Evolutionary conservation across 495 filamentous ascomycete species (phyloP), one percentile per base, ranked within the genome.

Genomic region (Cercophora scortea): DNA sequence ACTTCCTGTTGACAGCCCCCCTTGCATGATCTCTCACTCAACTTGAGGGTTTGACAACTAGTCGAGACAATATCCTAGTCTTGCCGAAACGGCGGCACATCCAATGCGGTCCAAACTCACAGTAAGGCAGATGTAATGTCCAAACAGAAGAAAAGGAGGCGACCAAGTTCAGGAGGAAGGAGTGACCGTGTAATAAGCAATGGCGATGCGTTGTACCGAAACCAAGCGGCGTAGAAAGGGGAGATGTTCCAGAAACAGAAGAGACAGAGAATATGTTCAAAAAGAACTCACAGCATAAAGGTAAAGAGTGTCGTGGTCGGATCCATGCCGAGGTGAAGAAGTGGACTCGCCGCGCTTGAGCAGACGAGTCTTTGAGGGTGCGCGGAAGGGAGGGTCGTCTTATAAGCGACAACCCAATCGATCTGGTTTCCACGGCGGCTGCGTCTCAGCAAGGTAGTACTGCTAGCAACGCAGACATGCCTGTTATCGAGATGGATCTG

Each of bases 221-320:
- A 40, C 55, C 52, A 53, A 53, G 45, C 13, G 16, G 40, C 10
- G 44, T 68, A 19, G 52, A 52, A 52, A 59, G 52, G 18, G 44
- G 19, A 15, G 13, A n/a, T 15, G 42, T 17, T 48, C 45, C 43
- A 50, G 71, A 70, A 61, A 78, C 70, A 79, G 58, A 59, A 74
- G 76, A 56, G 75, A 58, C 49, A 54, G 40, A 53, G 57, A 51
- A 33, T 25, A 52, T 33, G 50, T 57, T 15, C 33, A 56, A 53
- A 13, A 55, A 52, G 39, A 57, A 81, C 82, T 82, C 72, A 87
- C 85, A 88, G 66, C 68, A 86, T 73, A 58, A 87, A 87, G 51
- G 85, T 86, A 71, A 86, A 82, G 61, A 88, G 78, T 18, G 84
- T 86, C n/a, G 82, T 86, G n/a, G 78, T 83, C 40, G 71, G 73